These are phyloP conservation scores for Claviceps digitariae DNA, from an alignment of 2,329 filamentous ascomycete genomes.

Conservation along the genomic window DNA sequence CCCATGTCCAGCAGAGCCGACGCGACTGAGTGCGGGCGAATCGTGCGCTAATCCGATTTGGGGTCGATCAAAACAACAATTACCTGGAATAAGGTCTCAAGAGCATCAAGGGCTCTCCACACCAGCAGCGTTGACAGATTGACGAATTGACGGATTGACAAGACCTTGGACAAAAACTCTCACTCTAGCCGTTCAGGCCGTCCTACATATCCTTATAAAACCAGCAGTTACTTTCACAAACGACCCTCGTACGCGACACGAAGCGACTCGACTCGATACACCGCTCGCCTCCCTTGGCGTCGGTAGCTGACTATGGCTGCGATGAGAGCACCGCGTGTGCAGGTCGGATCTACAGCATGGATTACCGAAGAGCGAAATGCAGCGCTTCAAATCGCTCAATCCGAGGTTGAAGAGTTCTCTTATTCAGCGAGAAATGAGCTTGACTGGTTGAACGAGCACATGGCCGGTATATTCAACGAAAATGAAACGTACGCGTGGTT, in stretches of 20 bases:
- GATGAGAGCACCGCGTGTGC: slow-evolving; percentile 44
- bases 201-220: slow-evolving; percentile 5
- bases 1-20: not conserved
- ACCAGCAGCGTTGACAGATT: slow-evolving; percentile 5
- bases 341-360: slow-evolving; percentile 76
- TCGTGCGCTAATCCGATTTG: slow-evolving; percentile 20
- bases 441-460: slow-evolving; percentile 98
- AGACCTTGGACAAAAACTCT: not conserved
- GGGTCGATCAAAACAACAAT: slow-evolving; percentile 27
- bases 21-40: slow-evolving; percentile 9
- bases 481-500: slow-evolving; percentile 56
- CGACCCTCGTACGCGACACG: not conserved
- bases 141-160: not conserved
- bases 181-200: not conserved
- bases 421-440: slow-evolving; percentile 88
- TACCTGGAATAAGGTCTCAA: slow-evolving; percentile 12
- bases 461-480: slow-evolving; percentile 82
- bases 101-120: slow-evolving; percentile 8
- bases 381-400: slow-evolving; percentile 57
- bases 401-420: slow-evolving; percentile 85
- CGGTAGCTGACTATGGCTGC: slow-evolving; percentile 22
- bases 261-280: not conserved
- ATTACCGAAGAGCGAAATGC: slow-evolving; percentile 72
- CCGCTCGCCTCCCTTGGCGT: slow-evolving; percentile 4
- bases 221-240: not conserved